Evolutionary conservation across 768 basidiomycete genomes (phyloP), one percentile per base, ranked within the genome.

Genomic region (Termitomyces sp.): DNA sequence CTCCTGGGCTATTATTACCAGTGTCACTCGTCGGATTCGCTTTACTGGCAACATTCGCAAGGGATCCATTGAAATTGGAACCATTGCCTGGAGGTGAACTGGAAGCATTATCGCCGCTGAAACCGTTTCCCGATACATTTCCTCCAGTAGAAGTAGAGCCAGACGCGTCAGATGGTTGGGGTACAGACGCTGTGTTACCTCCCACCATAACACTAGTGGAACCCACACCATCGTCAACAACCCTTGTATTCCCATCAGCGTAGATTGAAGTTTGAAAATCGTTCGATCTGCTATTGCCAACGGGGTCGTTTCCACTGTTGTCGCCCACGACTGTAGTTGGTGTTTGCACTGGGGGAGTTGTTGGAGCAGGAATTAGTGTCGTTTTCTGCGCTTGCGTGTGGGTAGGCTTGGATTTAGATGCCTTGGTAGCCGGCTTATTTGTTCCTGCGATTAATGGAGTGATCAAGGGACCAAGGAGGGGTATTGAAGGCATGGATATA

Each of bases 401-500:
- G 10, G 67, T 47, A 28, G 60, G 58, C 40, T 42, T 42, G 3
- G 66, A 42, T 42, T 42, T 38, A 13, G 65, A n/a, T n/a, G n/a
- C 57, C 14, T 63, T 57, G 22, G 60, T 20, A 20, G 45, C 22
- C 8, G 66, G 55, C 28, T 58, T 30, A 51, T 68, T 70, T 28
- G 57, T 65, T 14, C 66, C 69, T 26, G 64, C 69, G 28, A 78
- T 40, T 33, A 80, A 28, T 24, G 75, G 66, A 22, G 59, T 68
- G 38, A 75, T 53, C 18, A 82, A 32, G 2, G 73, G 69, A n/a
- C 66, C 66, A 32, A 77, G 62, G 30, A 81, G 49, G 2, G 80
- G 77, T 38, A 80, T 64, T 8, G 76, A 71, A 14, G 77, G 76
- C 24, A 77, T 46, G 8, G 75, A 69, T 26, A 76, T 59, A 33